These are phyloP conservation scores for Candida broadrunensis DNA, from an alignment of 805 yeast genomes.

Conservation along the genomic window DNA sequence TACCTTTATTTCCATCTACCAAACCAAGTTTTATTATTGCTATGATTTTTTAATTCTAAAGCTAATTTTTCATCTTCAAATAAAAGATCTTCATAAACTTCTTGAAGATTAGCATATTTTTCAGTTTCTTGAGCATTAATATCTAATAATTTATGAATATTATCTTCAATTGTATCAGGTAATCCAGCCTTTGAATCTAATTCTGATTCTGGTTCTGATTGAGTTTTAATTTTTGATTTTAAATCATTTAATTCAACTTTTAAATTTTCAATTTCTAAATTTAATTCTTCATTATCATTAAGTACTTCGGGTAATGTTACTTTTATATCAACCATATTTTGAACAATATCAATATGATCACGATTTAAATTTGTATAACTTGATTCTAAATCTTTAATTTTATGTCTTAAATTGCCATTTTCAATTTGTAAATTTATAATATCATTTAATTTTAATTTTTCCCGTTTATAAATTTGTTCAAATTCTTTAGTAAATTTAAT, in stretches of 20 bases:
- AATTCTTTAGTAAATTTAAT: conserved; percentile 72
- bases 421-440: conserved; percentile 55
- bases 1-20: conserved; percentile 16
- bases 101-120: conserved; percentile 35
- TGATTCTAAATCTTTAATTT: conserved; percentile 69
- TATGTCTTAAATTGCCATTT: conserved; percentile 71
- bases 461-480: conserved; percentile 65
- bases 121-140: conserved; percentile 39
- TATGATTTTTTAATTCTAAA: conserved; percentile 15
- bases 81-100: conserved; percentile 26
- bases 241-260: conserved; percentile 37
- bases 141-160: conserved; percentile 32
- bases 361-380: conserved; percentile 65
- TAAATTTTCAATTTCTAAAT: conserved; percentile 36
- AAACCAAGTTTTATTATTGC: conserved; percentile 27
- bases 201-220: not conserved
- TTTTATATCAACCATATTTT: conserved; percentile 79
- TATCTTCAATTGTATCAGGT: conserved; percentile 35
- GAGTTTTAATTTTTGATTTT: conserved; percentile 25
- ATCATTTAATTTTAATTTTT: conserved; percentile 62
- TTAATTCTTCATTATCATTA: conserved; percentile 69
- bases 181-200: conserved; percentile 8
- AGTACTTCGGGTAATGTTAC: conserved; percentile 68
- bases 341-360: conserved; percentile 85
- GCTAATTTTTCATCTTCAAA: conserved; percentile 22